These are phyloP conservation scores for Spizellomyces sp. DNA, from an alignment of 192 early-diverging fungal genomes.

Conservation along the genomic window DNA sequence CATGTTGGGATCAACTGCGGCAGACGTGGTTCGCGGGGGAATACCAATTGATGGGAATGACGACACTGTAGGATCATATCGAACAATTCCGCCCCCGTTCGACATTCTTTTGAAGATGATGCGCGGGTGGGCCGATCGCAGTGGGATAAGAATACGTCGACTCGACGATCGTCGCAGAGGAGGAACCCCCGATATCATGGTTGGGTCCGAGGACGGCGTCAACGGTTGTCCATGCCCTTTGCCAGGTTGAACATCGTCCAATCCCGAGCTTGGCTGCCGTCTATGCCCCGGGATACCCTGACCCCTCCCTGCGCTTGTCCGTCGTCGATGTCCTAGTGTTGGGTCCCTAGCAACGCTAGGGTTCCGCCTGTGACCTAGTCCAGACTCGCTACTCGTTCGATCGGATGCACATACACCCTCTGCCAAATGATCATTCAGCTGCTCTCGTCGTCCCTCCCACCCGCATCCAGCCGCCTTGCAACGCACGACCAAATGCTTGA, in stretches of 20 bases:
- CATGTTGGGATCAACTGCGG: neutral
- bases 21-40: constrained; percentile 25
- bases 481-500: constrained; percentile 15
- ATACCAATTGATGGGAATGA: constrained; percentile 16
- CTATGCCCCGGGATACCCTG: neutral
- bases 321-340: neutral
- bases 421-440: constrained; percentile 9
- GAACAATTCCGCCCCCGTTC: neutral
- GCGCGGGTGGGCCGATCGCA: constrained; percentile 25
- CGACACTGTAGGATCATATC: neutral
- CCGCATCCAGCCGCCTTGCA: constrained; percentile 26
- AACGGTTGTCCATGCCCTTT: neutral
- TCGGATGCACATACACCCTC: neutral
- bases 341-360: neutral
- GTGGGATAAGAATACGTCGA: constrained; percentile 21
- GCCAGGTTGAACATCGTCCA: neutral
- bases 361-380: neutral
- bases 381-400: neutral
- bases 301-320: neutral
- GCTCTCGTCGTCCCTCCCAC: constrained; percentile 10
- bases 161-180: constrained; percentile 1
- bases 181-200: neutral
- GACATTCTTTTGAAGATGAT: constrained; percentile 28
- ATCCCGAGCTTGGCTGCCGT: neutral
- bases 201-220: neutral